phyloP scores from a whole-genome alignment of 2,329 filamentous ascomycete species.

The Cytospora piceicola region DNA sequence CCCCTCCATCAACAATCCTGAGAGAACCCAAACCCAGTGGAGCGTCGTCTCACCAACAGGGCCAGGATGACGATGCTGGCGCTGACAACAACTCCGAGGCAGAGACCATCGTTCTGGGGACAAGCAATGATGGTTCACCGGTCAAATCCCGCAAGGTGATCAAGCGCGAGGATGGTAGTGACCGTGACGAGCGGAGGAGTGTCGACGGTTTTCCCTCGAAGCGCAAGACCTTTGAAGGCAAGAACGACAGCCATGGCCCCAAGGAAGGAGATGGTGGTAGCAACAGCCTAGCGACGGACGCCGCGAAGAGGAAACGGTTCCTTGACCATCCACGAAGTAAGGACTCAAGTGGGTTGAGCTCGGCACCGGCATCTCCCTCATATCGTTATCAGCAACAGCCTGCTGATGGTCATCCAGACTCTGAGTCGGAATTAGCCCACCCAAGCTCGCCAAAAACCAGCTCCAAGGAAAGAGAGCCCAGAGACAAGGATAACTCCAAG shows the following conservation, averaged over 20 bases:
- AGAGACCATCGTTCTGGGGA: conserved; percentile 69
- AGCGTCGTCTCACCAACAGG: conserved; percentile 35
- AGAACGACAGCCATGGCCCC: conserved; percentile 43
- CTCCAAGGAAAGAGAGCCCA: conserved; percentile 44
- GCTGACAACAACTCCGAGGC: conserved; percentile 71
- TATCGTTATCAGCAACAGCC: conserved; percentile 47
- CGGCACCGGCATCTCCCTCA: conserved; percentile 60
- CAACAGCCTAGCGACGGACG: conserved; percentile 39
- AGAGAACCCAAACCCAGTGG: conserved; percentile 40
- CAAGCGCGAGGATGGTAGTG: conserved; percentile 67
- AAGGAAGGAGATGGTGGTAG: conserved; percentile 31
- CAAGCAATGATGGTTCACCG: conserved; percentile 67
- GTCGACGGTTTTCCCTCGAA: conserved; percentile 40
- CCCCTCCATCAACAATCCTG: conserved; percentile 30
- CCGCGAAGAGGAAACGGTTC: conserved; percentile 56
- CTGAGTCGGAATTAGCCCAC: conserved; percentile 59
- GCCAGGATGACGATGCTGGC: conserved; percentile 47
- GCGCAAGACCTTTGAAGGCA: conserved; percentile 40
- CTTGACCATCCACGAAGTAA: conserved; percentile 49
- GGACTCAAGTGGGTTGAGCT: conserved; percentile 63
- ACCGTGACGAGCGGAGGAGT: conserved; percentile 49
- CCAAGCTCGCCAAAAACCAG: conserved; percentile 50
- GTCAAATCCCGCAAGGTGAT: conserved; percentile 66
- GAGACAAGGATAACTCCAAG: conserved; percentile 35
- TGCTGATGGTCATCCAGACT: conserved; percentile 50